phyloP scores from a whole-genome alignment of 257 asterid species.

The Salvia splendens region DNA sequence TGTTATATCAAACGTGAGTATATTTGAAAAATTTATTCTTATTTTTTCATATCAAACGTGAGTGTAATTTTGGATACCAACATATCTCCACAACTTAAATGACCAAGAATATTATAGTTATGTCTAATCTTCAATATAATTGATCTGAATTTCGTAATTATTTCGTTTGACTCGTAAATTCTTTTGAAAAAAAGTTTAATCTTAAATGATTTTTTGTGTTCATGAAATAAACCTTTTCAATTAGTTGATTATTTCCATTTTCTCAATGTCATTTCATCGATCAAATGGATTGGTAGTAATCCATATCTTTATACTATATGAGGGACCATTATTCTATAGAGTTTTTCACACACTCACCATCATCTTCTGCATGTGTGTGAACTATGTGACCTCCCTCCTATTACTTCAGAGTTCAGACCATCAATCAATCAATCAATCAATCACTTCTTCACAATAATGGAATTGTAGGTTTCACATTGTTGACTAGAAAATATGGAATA shows the following conservation, averaged over 20 bases:
- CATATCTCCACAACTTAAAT: too few relatives aligned
- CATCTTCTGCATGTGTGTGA: slow-evolving; percentile 27
- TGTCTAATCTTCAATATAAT: too few relatives aligned
- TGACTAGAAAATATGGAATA: background rate
- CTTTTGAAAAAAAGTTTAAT: too few relatives aligned
- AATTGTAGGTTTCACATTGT: slow-evolving; percentile 14
- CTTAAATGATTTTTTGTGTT: slow-evolving; percentile 26
- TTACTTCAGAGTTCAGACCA: slow-evolving; percentile 18
- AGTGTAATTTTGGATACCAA: too few relatives aligned
- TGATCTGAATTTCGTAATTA: too few relatives aligned
- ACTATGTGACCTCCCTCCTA: slow-evolving; percentile 18
- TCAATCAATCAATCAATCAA: slow-evolving; percentile 11
- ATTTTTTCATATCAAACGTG: too few relatives aligned
- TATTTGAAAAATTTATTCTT: too few relatives aligned
- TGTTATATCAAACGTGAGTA: too few relatives aligned
- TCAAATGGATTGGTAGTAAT: background rate
- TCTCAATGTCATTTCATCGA: slow-evolving; percentile 21
- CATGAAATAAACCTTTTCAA: slow-evolving; percentile 39
- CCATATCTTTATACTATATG: too few relatives aligned
- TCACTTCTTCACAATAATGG: background rate
- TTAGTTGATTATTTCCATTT: slow-evolving; percentile 23
- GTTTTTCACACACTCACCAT: slow-evolving; percentile 19
- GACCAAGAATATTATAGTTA: too few relatives aligned
- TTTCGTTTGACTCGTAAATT: too few relatives aligned
- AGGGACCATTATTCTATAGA: slow-evolving; percentile 38